Conservation (phyloP, 192 early-diverging fungal species). For the Podila minutissima region DNA sequence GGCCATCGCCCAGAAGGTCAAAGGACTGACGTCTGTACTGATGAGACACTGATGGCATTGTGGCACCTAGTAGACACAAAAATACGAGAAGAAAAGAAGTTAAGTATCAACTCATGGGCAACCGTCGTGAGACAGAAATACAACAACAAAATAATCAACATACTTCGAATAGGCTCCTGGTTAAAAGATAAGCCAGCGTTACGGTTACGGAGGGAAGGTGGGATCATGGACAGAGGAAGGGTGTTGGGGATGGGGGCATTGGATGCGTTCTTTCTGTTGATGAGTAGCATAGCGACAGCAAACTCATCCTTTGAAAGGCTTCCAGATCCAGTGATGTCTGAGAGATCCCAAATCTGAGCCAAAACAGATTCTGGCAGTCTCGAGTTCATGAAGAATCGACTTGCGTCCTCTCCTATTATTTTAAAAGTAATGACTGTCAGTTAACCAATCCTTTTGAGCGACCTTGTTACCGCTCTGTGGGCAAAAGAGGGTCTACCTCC, state of each 20-base stretch:
- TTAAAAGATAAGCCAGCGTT: neutral
- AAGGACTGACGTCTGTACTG: slow-evolving; percentile 39
- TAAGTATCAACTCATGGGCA: neutral
- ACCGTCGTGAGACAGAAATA: neutral
- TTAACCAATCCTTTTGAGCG: too few species aligned
- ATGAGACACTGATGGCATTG: slow-evolving; percentile 13
- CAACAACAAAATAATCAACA: neutral
- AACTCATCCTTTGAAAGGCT: slow-evolving; percentile 76
- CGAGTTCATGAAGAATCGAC: slow-evolving; percentile 84
- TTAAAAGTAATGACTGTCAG: neutral
- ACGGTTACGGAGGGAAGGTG: slow-evolving; percentile 59
- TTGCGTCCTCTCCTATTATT: slow-evolving; percentile 72
- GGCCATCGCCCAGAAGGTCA: slow-evolving; percentile 46
- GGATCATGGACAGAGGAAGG: slow-evolving; percentile 65
- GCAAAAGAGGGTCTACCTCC: slow-evolving; percentile 59
- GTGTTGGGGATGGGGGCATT: slow-evolving; percentile 57
- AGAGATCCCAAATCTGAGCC: slow-evolving; percentile 85
- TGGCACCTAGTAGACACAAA: slow-evolving; percentile 3
- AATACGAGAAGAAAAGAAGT: neutral
- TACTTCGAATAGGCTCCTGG: slow-evolving; percentile 23
- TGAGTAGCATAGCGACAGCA: slow-evolving; percentile 84
- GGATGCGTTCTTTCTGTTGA: slow-evolving; percentile 67
- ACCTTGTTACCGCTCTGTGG: too few species aligned
- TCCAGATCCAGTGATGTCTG: slow-evolving; percentile 70
- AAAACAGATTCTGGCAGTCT: slow-evolving; percentile 71